phyloP scores from a whole-genome alignment of 306 rosid genomes.

The Fagus crenata region DNA sequence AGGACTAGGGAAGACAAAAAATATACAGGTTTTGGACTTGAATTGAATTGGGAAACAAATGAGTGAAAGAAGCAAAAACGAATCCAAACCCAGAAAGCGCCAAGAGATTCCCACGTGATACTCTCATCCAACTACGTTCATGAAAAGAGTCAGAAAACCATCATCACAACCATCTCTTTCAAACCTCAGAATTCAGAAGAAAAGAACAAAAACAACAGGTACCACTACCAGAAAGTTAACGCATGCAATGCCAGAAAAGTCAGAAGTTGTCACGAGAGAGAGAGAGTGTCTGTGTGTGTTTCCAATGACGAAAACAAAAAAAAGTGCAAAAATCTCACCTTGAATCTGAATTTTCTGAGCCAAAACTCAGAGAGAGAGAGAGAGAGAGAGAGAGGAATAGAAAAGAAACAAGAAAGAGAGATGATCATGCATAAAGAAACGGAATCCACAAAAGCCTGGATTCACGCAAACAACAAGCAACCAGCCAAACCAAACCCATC shows the following conservation, averaged over 20 bases:
- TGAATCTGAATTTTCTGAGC: slow-evolving; percentile 17
- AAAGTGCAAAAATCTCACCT: too few species aligned
- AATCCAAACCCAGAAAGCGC: background rate
- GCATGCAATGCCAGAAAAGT: background rate
- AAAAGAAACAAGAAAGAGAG: background rate
- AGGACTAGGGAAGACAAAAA: background rate
- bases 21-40: background rate
- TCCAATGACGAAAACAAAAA: too few species aligned
- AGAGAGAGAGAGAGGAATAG: background rate
- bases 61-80: background rate
- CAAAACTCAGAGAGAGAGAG: slow-evolving; percentile 20
- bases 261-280: background rate
- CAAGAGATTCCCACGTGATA: slow-evolving; percentile 12
- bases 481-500: background rate
- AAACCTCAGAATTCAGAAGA: slow-evolving; percentile 1
- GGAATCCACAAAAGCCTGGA: slow-evolving; percentile 21
- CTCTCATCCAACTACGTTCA: background rate
- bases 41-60: slow-evolving; percentile 6
- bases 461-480: slow-evolving; percentile 4
- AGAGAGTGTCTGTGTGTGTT: too few species aligned
- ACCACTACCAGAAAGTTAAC: background rate
- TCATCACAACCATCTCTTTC: slow-evolving; percentile 10
- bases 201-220: background rate
- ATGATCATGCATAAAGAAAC: background rate
- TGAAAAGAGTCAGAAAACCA: background rate